Evolutionary conservation across 345 rosid genomes (phyloP).

Genomic region (Anacardium occidentale): DNA sequence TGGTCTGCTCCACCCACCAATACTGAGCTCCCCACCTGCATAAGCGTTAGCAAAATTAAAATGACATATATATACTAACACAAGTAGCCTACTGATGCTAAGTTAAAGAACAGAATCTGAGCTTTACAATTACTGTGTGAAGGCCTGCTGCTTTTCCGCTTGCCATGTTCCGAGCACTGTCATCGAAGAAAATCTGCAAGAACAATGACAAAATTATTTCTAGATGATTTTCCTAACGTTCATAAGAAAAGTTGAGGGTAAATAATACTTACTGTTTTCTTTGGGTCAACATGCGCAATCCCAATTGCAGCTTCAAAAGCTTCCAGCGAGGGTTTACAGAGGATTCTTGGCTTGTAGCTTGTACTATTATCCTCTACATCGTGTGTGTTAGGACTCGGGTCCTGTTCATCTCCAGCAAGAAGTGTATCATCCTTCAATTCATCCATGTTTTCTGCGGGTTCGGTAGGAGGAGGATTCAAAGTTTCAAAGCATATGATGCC

Average conservation of each 20-base stretch:
- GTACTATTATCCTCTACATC: constrained; percentile 15
- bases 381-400: not conserved
- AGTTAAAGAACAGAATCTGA: not conserved
- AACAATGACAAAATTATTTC: not conserved
- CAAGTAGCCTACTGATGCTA: not conserved
- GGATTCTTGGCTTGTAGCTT: constrained; percentile 32
- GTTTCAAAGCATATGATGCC: constrained; percentile 82
- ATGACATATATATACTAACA: too few relatives aligned
- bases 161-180: constrained; percentile 78
- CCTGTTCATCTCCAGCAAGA: constrained; percentile 14
- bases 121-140: constrained; percentile 70
- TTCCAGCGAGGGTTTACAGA: constrained; percentile 69
- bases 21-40: constrained; percentile 71
- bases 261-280: constrained; percentile 53
- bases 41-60: not conserved
- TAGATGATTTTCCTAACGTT: not conserved
- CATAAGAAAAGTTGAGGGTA: not conserved
- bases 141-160: constrained; percentile 75
- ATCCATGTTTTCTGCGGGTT: constrained; percentile 24
- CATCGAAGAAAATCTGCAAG: constrained; percentile 79
- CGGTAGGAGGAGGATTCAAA: constrained; percentile 49
- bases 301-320: constrained; percentile 66
- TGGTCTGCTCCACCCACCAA: constrained; percentile 73
- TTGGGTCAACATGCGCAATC: constrained; percentile 60
- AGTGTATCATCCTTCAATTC: constrained; percentile 26